phyloP scores from a whole-genome alignment of 1,284 basidiomycete species.

The Rhodotorula sp. region DNA sequence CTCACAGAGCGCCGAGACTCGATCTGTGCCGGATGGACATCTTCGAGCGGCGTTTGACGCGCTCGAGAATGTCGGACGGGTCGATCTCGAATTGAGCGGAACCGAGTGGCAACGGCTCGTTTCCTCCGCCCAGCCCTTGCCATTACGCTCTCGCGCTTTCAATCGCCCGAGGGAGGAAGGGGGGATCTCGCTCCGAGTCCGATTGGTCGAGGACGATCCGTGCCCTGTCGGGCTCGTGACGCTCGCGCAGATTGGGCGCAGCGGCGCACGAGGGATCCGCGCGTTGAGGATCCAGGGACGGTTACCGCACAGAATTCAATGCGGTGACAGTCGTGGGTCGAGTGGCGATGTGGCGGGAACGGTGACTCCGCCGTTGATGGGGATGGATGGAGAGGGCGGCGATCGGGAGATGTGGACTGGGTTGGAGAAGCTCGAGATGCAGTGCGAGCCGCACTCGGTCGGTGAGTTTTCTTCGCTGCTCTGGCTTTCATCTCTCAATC shows the following conservation, averaged over 20 bases:
- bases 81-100: not conserved
- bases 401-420: not conserved
- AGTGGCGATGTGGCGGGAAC: not conserved
- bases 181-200: not conserved
- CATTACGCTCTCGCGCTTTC: not conserved
- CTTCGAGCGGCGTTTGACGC: not conserved
- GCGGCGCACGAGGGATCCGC: not conserved
- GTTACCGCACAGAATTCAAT: conserved; percentile 1
- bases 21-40: not conserved
- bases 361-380: not conserved
- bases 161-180: not conserved
- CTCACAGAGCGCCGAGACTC: not conserved
- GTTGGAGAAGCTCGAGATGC: not conserved
- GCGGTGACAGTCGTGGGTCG: not conserved
- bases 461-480: not conserved
- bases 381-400: not conserved
- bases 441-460: conserved; percentile 8
- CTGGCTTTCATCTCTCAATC: no score
- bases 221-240: not conserved
- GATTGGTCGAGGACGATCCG: not conserved
- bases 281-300: not conserved
- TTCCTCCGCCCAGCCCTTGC: not conserved
- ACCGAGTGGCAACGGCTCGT: not conserved
- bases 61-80: not conserved
- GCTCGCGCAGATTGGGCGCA: not conserved